These are phyloP conservation scores for Cordyceps cateniannulata DNA, from an alignment of 2,329 filamentous ascomycete species.

Conservation along the genomic window DNA sequence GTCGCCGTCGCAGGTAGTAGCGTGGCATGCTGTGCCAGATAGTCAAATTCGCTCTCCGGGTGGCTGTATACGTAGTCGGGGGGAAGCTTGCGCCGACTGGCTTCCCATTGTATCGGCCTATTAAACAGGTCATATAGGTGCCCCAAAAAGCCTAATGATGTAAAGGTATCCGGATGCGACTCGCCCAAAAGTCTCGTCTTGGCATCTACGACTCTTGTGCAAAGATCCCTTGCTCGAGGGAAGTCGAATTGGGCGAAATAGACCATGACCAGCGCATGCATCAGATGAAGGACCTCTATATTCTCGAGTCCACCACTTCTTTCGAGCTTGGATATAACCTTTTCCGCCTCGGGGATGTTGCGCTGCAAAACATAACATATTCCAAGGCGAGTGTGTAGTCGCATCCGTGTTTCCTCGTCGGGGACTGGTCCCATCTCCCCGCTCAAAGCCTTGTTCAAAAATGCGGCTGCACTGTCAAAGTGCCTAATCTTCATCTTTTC, in stretches of 20 bases:
- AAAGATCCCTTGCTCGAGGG: not conserved
- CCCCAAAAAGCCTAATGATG: not conserved
- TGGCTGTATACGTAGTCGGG: not conserved
- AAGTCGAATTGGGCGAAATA: not conserved
- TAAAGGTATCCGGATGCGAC: not conserved
- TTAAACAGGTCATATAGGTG: not conserved
- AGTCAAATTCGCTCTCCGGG: not conserved
- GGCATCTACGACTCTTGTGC: not conserved
- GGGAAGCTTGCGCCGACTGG: not conserved
- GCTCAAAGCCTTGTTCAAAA: not conserved
- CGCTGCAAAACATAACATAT: conserved; percentile 4
- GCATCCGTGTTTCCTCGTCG: not conserved
- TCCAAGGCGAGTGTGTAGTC: not conserved
- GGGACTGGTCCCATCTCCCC: not conserved
- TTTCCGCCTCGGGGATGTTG: not conserved
- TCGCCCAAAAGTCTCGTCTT: not conserved
- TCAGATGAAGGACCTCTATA: not conserved
- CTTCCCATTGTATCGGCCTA: not conserved
- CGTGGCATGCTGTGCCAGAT: not conserved
- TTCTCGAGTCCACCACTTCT: not conserved
- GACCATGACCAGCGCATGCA: not conserved
- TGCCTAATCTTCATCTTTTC: not conserved
- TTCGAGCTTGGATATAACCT: not conserved
- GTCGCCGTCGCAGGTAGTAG: not conserved
- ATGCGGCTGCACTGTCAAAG: not conserved